Evolutionary conservation across 345 rosid genomes (phyloP).

Genomic region (Ceriops decandra): DNA sequence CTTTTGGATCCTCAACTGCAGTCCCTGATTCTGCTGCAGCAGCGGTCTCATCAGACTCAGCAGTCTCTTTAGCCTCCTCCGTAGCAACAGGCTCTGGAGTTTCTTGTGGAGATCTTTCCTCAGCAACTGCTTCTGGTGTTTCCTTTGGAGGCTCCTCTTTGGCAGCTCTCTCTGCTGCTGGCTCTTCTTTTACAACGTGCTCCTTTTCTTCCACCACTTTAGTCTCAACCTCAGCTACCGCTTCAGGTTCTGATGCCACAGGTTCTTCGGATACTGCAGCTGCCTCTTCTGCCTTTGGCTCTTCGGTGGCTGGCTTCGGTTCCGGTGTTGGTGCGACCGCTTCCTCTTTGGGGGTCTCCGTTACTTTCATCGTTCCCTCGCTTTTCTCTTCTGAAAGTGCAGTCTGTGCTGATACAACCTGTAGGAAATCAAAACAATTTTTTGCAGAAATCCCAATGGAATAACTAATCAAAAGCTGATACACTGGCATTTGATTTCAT

Average conservation of each 20-base stretch:
- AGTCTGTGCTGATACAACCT: constrained; percentile 49
- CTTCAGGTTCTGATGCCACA: constrained; percentile 25
- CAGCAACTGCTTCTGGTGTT: constrained; percentile 19
- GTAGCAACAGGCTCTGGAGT: neutral
- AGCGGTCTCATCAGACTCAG: constrained; percentile 1
- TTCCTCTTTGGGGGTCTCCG: constrained; percentile 28
- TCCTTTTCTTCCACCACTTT: constrained; percentile 31
- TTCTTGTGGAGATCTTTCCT: constrained; percentile 6
- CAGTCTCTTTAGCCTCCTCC: constrained; percentile 22
- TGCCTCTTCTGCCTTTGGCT: constrained; percentile 15
- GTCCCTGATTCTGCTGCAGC: constrained; percentile 12
- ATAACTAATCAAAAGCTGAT: no score
- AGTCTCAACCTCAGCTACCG: constrained; percentile 24
- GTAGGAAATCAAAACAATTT: neutral
- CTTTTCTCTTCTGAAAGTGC: constrained; percentile 38
- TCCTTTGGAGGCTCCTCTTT: constrained; percentile 31
- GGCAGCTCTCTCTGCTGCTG: constrained; percentile 17
- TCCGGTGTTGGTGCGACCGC: constrained; percentile 13
- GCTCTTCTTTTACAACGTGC: constrained; percentile 33
- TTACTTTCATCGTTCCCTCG: constrained; percentile 27
- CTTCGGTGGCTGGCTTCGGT: constrained; percentile 12
- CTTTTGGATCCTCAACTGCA: constrained; percentile 30
- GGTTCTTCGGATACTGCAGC: neutral
- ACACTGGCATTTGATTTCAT: no score
- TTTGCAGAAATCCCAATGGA: neutral